Evolutionary conservation across 23 red algal genomes (phyloP).

Genomic region (Gracilariopsis chorda): DNA sequence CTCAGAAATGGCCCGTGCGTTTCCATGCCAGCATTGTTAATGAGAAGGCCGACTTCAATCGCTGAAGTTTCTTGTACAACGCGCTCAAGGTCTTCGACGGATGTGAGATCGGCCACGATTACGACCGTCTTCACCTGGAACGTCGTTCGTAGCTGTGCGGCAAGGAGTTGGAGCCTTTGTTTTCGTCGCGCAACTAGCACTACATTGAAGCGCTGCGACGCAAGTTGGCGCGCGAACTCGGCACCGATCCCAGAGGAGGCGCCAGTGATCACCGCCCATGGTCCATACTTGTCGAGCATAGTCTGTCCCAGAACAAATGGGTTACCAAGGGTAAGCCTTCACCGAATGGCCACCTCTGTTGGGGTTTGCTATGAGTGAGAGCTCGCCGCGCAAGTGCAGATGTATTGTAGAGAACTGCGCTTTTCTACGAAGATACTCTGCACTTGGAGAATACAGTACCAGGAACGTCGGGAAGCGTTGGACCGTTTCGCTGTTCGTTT

Average conservation of each 20-base stretch:
- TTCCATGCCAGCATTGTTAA: conserved; percentile 53
- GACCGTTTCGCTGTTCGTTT: no score
- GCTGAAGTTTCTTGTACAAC: background rate
- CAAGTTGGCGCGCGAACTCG: conserved; percentile 82
- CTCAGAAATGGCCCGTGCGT: conserved; percentile 3
- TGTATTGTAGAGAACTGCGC: no score
- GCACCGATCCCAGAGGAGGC: conserved; percentile 94
- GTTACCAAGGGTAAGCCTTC: no score
- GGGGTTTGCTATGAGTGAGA: no score
- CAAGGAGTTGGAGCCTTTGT: conserved; percentile 49
- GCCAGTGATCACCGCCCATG: conserved; percentile 92
- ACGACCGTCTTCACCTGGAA: background rate
- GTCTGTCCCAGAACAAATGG: no score
- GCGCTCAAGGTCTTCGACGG: background rate
- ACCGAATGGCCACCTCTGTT: no score
- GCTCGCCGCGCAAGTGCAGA: no score
- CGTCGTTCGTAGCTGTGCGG: background rate
- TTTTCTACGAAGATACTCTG: no score
- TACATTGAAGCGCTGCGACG: conserved; percentile 53
- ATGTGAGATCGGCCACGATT: conserved; percentile 13
- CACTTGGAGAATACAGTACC: no score
- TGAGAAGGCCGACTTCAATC: conserved; percentile 33
- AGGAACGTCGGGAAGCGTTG: no score
- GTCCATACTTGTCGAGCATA: conserved; percentile 55
- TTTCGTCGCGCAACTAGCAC: conserved; percentile 76